Evolutionary conservation across 345 rosid genomes (phyloP), one percentile per base, ranked within the genome.

Genomic region (Stellera chamaejasme): DNA sequence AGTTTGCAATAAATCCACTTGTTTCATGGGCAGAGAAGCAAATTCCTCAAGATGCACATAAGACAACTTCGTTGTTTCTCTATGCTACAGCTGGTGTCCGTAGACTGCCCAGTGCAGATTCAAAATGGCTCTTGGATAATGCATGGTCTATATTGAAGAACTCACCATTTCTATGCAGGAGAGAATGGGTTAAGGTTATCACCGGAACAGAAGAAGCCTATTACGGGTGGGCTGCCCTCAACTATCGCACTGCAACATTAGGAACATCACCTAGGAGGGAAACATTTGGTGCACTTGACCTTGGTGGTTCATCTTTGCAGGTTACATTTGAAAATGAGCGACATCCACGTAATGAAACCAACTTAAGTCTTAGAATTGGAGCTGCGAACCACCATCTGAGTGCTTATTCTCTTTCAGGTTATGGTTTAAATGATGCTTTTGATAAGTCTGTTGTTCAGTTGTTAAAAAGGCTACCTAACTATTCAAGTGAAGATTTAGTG

Each of bases 301-400:
- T 93, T 70, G 99, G 99, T 50, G 99, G 99, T 32, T 93, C 97
- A 11, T 93, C 99, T n/a, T 72, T 93, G 73, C 99, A 93, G 75
- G 95, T 93, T 56, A 93, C 99, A 23, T 93, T 93, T 72, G 99
- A 93, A 79, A 82, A 77, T 61, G 79, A 75, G 69, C 79, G 76
- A 48, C 75, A 61, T 13, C 62, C 62, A n/a, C 86, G 55, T 60
- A 83, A 80, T 39, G 75, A 72, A 58, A 81, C 82, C 61, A 81
- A 82, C 70, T 68, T 87, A 55, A 77, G 79, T 65, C 89, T 93
- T 62, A 83, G 84, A 62, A 77, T 93, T 58, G 97, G 99, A 54
- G 70, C 77, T 50, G 87, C 71, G 60, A 79, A 74, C 56, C 97
- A 93, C 80, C 83, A 72, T 63, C 94, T 93, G 52, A 89, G 76